A percentile compares a stretch with the other conserved stretches of the same genome.
Evolutionary conservation across 225 moss, liverwort and hornwort genomes (phyloP).

Genomic region (Asterella californica): DNA sequence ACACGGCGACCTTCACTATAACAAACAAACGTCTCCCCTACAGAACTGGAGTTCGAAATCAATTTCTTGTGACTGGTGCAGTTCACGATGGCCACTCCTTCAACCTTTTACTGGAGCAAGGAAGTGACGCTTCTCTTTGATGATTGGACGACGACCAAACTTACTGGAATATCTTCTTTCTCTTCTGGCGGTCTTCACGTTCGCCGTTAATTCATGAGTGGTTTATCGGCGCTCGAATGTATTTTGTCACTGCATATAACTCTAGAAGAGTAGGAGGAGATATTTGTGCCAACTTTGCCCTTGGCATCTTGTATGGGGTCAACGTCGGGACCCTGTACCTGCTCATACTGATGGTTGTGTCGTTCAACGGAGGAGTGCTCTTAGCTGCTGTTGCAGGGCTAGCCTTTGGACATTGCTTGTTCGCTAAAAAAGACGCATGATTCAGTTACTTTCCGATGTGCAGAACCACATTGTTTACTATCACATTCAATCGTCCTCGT

Average conservation of each 20-base stretch:
- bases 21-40: too few species aligned
- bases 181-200: background rate
- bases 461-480: too few species aligned
- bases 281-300: background rate
- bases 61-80: too few species aligned
- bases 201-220: background rate
- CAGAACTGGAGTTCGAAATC: too few species aligned
- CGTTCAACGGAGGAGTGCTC: background rate
- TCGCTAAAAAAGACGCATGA: background rate
- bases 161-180: background rate
- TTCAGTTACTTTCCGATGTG: too few species aligned
- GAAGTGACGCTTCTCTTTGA: slow-evolving; percentile 5
- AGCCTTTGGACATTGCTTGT: background rate
- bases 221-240: background rate
- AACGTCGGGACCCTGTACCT: background rate
- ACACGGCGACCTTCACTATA: too few species aligned
- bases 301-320: background rate
- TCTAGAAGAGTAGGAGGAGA: background rate
- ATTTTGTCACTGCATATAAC: background rate
- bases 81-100: background rate
- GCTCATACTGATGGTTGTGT: slow-evolving; percentile 4
- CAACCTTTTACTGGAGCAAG: slow-evolving; percentile 6
- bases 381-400: background rate
- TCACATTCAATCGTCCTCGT: too few species aligned
- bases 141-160: background rate